Conservation (phyloP, 345 rosid species). For the Aquilaria sinensis region DNA sequence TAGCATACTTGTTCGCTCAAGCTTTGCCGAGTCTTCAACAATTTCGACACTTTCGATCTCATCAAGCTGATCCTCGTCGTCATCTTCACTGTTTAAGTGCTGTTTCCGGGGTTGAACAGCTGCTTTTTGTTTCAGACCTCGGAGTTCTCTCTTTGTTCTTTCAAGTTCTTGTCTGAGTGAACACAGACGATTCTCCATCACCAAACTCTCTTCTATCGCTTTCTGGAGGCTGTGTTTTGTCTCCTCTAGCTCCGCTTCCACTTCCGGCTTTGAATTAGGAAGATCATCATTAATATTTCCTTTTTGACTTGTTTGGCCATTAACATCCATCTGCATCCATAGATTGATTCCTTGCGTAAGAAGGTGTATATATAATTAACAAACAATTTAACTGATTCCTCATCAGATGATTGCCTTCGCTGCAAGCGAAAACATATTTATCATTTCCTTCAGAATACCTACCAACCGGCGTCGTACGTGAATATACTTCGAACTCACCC, state of each 20-base stretch:
- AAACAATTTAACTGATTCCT: too few relatives aligned
- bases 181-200: constrained; percentile 52
- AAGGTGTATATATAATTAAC: too few relatives aligned
- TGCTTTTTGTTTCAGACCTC: constrained; percentile 31
- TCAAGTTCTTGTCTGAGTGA: constrained; percentile 74
- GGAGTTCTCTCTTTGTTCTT: constrained; percentile 62
- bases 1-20: constrained; percentile 3
- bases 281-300: constrained; percentile 4
- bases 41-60: constrained; percentile 6
- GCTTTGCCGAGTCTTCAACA: constrained; percentile 31
- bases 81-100: neutral
- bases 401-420: too few relatives aligned
- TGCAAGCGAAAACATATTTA: too few relatives aligned
- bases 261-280: constrained; percentile 19
- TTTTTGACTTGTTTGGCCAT: constrained; percentile 22
- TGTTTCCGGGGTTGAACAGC: constrained; percentile 20
- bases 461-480: too few relatives aligned
- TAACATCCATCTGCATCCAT: constrained; percentile 26
- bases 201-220: constrained; percentile 58
- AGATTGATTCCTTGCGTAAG: too few relatives aligned
- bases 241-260: constrained; percentile 60
- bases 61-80: too few relatives aligned
- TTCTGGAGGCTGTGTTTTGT: constrained; percentile 58
- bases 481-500: too few relatives aligned
- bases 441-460: too few relatives aligned